Evolutionary conservation across 108 stramenopile species (phyloP).

Genomic region (Ochromonas danica): DNA sequence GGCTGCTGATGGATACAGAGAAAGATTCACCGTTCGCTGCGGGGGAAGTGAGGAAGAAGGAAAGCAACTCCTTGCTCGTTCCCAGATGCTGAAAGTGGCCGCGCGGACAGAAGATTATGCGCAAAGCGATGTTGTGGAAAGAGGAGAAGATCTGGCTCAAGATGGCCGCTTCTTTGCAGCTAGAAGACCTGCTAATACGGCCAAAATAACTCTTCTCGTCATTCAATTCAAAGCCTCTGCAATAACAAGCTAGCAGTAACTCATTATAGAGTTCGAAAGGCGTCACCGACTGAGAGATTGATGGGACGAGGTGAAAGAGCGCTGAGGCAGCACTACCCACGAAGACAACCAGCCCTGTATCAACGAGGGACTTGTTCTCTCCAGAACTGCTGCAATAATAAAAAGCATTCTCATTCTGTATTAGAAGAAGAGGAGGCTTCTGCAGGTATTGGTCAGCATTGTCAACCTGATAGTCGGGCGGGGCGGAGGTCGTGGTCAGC

Average conservation of each 20-base stretch:
- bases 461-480: too few species aligned
- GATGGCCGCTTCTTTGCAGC: not conserved
- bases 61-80: not conserved
- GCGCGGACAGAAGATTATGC: too few species aligned
- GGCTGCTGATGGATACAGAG: not conserved
- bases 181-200: too few species aligned
- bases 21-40: not conserved
- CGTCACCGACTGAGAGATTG: not conserved
- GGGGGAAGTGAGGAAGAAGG: not conserved
- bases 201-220: not conserved
- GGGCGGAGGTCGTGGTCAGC: too few species aligned
- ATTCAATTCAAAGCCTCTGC: too few species aligned
- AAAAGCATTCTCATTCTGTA: slow-evolving; percentile 7
- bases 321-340: not conserved
- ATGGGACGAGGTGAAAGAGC: not conserved
- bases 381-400: too few species aligned
- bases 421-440: not conserved
- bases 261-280: slow-evolving; percentile 37
- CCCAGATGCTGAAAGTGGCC: slow-evolving; percentile 27
- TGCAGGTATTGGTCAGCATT: slow-evolving; percentile 32
- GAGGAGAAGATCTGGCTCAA: not conserved
- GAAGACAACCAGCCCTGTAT: slow-evolving; percentile 32
- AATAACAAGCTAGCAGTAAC: not conserved
- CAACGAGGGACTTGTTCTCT: too few species aligned
- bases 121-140: not conserved